Evolutionary conservation across 768 basidiomycete species (phyloP).

Genomic region (Vararia minispora): DNA sequence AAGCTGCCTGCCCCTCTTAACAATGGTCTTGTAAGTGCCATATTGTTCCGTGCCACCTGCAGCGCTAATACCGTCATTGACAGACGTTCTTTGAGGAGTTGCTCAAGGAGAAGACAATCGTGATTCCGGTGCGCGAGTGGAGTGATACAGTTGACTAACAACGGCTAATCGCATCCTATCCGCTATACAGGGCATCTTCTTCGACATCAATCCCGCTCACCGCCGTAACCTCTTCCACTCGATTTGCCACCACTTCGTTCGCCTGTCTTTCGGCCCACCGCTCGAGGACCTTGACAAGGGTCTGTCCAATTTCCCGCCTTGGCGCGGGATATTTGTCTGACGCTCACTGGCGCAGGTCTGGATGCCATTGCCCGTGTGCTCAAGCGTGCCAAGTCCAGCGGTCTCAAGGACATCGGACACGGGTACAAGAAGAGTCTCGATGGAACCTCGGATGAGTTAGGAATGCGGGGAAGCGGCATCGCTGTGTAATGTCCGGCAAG

Average conservation of each 20-base stretch:
- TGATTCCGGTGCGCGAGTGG: too few species aligned
- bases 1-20: constrained; percentile 72
- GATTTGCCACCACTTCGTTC: constrained; percentile 83
- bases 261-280: constrained; percentile 80
- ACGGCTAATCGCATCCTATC: too few species aligned
- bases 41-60: neutral
- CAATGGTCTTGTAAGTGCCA: constrained; percentile 60
- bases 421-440: constrained; percentile 54
- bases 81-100: constrained; percentile 92
- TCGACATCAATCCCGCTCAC: constrained; percentile 72
- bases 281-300: constrained; percentile 72
- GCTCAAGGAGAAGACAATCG: constrained; percentile 82
- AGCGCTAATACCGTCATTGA: neutral
- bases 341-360: constrained; percentile 37
- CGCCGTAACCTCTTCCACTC: constrained; percentile 85
- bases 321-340: neutral
- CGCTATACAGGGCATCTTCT: constrained; percentile 92
- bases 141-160: too few species aligned
- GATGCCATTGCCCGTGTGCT: constrained; percentile 80
- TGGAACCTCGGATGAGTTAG: too few species aligned
- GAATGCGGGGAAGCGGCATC: too few species aligned
- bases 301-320: constrained; percentile 14
- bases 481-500: too few species aligned
- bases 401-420: constrained; percentile 55
- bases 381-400: constrained; percentile 52